phyloP scores from a whole-genome alignment of 257 asterid species.

The Solanum ossicruentum region DNA sequence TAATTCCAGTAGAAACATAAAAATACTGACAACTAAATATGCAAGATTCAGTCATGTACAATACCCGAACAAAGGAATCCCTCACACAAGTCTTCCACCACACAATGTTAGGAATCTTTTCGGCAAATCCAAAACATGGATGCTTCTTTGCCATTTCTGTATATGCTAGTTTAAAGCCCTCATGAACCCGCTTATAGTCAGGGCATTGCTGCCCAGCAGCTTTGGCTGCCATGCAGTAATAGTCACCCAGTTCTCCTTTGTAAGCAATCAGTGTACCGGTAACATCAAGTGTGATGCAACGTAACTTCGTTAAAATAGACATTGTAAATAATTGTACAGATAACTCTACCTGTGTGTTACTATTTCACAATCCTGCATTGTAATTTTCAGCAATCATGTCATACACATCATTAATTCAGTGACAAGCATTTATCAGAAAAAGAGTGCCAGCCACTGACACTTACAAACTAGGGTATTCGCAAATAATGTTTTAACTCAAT shows the following conservation, averaged over 20 bases:
- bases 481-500: not conserved
- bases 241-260: constrained; percentile 98
- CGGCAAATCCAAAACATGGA: constrained; percentile 84
- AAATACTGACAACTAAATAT: not conserved
- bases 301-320: constrained; percentile 59
- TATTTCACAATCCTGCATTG: not conserved
- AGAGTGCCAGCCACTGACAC: not conserved
- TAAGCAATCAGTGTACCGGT: constrained; percentile 95
- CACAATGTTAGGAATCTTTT: constrained; percentile 74
- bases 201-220: constrained; percentile 86
- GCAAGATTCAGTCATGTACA: not conserved
- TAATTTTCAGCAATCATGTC: not conserved
- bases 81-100: constrained; percentile 97
- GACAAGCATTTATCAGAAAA: not conserved
- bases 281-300: constrained; percentile 79
- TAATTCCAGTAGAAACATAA: not conserved
- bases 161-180: constrained; percentile 87
- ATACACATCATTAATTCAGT: not conserved
- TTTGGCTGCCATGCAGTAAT: constrained; percentile 98
- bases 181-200: constrained; percentile 76
- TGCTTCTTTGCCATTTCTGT: constrained; percentile 80
- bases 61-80: constrained; percentile 80
- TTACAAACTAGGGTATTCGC: not conserved
- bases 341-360: not conserved
- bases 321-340: constrained; percentile 12